phyloP scores from a whole-genome alignment of 495 filamentous ascomycete genomes.

The Recurvomyces mirabilis region DNA sequence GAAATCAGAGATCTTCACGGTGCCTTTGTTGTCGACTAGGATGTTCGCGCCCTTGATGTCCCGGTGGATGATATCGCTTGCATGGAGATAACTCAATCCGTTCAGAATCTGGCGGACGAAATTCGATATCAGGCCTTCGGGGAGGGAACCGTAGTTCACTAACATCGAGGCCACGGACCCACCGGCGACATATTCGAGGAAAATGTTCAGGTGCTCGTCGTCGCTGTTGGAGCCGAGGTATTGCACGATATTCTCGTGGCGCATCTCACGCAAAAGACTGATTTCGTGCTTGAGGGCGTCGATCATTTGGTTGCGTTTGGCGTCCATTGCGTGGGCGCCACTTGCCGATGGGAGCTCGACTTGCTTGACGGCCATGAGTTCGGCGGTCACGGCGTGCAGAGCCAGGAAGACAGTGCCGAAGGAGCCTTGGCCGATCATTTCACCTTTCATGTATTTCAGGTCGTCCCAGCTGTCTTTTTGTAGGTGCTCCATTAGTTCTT shows the following conservation, averaged over 20 bases:
- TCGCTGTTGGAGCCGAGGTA: slow-evolving; percentile 91
- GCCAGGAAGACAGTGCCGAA: slow-evolving; percentile 96
- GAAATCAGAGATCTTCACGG: slow-evolving; percentile 99
- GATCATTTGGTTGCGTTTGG: slow-evolving; percentile 94
- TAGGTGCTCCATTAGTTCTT: slow-evolving; percentile 51
- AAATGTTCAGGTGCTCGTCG: slow-evolving; percentile 92
- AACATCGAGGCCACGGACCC: slow-evolving; percentile 97
- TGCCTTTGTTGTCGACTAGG: slow-evolving; percentile 96
- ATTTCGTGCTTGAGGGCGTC: slow-evolving; percentile 95
- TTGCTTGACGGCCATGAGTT: slow-evolving; percentile 97
- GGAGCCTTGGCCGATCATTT: slow-evolving; percentile 89
- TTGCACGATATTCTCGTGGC: slow-evolving; percentile 95
- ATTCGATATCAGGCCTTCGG: slow-evolving; percentile 86
- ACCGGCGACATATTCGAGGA: slow-evolving; percentile 97
- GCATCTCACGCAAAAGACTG: slow-evolving; percentile 80
- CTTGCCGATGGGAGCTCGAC: slow-evolving; percentile 81
- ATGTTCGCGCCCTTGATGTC: slow-evolving; percentile 99
- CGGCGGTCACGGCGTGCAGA: slow-evolving; percentile 92
- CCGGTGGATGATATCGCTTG: slow-evolving; percentile 90
- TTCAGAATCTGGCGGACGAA: slow-evolving; percentile 94
- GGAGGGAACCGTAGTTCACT: slow-evolving; percentile 89
- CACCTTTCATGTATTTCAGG: slow-evolving; percentile 98
- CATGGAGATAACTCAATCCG: slow-evolving; percentile 91
- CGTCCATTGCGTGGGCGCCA: slow-evolving; percentile 69
- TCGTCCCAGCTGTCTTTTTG: slow-evolving; percentile 89